Base-by-base conservation (phyloP, 2,329 filamentous ascomycete species). In the Didymella glomerata region DNA sequence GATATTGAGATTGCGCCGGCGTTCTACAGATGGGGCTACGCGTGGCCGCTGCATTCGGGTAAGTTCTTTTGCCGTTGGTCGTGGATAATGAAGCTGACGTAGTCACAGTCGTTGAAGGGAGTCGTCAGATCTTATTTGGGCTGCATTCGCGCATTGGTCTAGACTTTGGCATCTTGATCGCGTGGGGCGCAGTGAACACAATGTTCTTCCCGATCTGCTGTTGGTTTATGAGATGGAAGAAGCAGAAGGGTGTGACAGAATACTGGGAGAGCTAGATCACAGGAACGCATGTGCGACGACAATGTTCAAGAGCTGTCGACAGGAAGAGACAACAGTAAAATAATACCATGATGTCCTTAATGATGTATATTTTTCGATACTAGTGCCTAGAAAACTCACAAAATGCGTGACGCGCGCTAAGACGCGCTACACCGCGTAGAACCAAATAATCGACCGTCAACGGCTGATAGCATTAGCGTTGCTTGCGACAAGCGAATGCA, bases 1-100 rank as follows among this genome's bases (percentile, higher is more conserved):
- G 76, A 84, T 4, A 77, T 89, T 42, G 84, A 86, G 25, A 76
- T 90, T 24, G 82, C 84, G 2, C 83, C 85, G 0, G 76, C 72
- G 0, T 89, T 90, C 67, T 90, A 86, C 68, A 69, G 74, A 2
- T 90, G 85, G 84, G 86, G 85, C 0, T 87, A 87, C 68, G 86
- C 83, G 0, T 87, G 86, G 84, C 87, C 87, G 9, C 72, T 90
- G 54, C 84, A 88, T 70, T 83, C 85, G 38, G 80, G 81, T 83
- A 73, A 45, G 55, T 41, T 25, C 4, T 34, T 20, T 7, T 13
- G 13, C 16, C 22, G 4, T 8, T 34, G 65, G 78, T 76, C 1
- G 18, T 20, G 6, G 11, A 32, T 16, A 24, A n/a, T 32, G 25
- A 14, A 51, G 34, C 48, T 62, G 53, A 60, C 32, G 7, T 18